Base-by-base conservation (phyloP, 2,329 filamentous ascomycete genomes). In the Zymoseptoria brevis region DNA sequence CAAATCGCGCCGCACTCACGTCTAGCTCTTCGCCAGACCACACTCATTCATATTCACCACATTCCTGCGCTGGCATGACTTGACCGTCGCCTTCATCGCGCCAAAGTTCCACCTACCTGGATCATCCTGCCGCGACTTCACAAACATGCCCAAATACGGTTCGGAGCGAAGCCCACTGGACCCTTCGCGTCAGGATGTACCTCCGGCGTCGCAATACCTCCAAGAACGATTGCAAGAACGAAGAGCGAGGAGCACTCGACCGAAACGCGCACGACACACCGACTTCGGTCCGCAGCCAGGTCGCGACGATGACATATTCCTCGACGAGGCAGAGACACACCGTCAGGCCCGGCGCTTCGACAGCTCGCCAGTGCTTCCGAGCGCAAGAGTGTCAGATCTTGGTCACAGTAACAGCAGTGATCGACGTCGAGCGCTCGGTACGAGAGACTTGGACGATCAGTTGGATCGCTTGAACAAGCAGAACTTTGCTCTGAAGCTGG, bases 401-500 rank as follows among this genome's bases (percentile, higher is more conserved):
- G 63, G 61, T 16, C 59, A 56, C 13, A 59, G 55, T 45, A 64
- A 54, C 48, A 64, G 61, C 54, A 62, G 66, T 55, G 61, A 61
- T 50, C 62, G 64, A 45, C 60, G 67, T n/a, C 66, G 68, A 30
- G 57, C 67, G 9, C 60, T 87, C 72, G 85, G 86, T 1, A 75
- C 84, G 6, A 86, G 87, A 68, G 86, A 88, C 66, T 85, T 87
- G 76, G 86, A 89, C 54, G 67, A 87, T 80, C 83, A 85, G 57
- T 75, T 89, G 56, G 87, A 87, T 4, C 85, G 79, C 1, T 74
- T 90, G 21, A 84, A 87, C 71, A 90, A 90, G 69, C 83, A 89
- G 73, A 90, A 90, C 67, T 90, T 90, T 65, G 87, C 89, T 64
- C 78, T 90, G 50, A 90, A 90, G 71, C 77, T 90, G 30, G 87